Base-by-base conservation (phyloP, 116 monocot genomes). In the Iris pallida region DNA sequence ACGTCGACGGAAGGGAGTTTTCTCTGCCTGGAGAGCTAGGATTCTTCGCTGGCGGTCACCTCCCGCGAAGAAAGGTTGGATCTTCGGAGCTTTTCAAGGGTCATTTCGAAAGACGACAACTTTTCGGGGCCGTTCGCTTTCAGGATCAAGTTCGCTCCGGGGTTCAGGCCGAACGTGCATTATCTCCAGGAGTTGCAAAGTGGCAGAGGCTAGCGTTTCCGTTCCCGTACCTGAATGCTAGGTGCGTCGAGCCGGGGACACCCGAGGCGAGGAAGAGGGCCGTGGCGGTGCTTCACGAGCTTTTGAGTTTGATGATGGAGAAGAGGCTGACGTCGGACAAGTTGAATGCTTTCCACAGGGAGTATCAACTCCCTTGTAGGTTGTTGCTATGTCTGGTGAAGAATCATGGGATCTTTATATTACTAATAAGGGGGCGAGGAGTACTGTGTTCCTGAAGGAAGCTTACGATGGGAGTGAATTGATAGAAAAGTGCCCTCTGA, bases 161-260 rank as follows among this genome's bases (percentile, higher is more conserved):
- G n/a, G n/a, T n/a, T n/a, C n/a, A n/a, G n/a, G n/a, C n/a, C n/a
- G n/a, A n/a, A n/a, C n/a, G n/a, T n/a, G n/a, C n/a, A n/a, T 56
- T 97, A 81, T 63, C 71, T 97, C 0, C 75, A 89, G 76, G 89
- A 87, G 51, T 67, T 90, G 20, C 47, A 74, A 89, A 76, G 46
- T 97, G 96, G 96, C 92, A 92, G 85, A 92, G 83, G 68, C 46
- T 97, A 81, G 79, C 80, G 43, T 97, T 97, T 49, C 92, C 92
- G n/a, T 97, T 92, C 0, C 96, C 92, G 0, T n/a, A n/a, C n/a
- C n/a, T n/a, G n/a, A n/a, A n/a, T n/a, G n/a, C n/a, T n/a, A n/a
- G n/a, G n/a, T n/a, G n/a, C n/a, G n/a, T n/a, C 19, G n/a, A n/a
- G n/a, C n/a, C n/a, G n/a, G n/a, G n/a, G n/a, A n/a, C n/a, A n/a